Evolutionary conservation across 768 basidiomycete genomes (phyloP).

Genomic region (Hemileccinum rubropunctum): DNA sequence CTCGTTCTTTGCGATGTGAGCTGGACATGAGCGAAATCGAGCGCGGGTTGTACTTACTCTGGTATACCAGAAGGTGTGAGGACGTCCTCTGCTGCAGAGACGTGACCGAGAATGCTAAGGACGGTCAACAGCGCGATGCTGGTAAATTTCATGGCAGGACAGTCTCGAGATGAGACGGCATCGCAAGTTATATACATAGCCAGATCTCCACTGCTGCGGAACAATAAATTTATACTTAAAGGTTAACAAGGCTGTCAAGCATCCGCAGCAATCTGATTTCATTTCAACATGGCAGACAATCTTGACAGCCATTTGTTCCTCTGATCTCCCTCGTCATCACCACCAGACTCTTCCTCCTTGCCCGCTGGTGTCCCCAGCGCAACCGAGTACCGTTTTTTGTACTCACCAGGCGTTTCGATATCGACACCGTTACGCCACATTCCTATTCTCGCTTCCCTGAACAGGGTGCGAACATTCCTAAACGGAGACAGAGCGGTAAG

Average conservation of each 20-base stretch:
- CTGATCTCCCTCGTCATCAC: not conserved
- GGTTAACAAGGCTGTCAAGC: no score
- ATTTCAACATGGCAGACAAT: conserved; percentile 8
- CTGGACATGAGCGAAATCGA: not conserved
- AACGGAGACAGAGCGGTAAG: not conserved
- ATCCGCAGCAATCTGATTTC: not conserved
- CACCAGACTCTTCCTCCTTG: not conserved
- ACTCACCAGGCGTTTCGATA: conserved; percentile 73
- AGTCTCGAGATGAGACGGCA: no score
- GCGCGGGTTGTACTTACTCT: conserved; percentile 12
- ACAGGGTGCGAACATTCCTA: not conserved
- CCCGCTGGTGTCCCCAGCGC: conserved; percentile 8
- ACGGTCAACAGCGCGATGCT: not conserved
- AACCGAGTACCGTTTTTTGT: conserved; percentile 64
- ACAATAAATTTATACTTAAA: no score
- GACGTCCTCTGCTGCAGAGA: conserved; percentile 4
- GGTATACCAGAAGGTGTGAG: conserved; percentile 17
- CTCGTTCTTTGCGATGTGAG: conserved; percentile 19
- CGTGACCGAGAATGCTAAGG: conserved; percentile 4
- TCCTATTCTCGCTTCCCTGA: conserved; percentile 59
- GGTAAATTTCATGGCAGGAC: no score
- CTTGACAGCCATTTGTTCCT: conserved; percentile 4
- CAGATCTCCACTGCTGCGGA: no score
- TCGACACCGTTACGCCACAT: conserved; percentile 64
- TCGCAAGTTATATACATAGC: no score